Evolutionary conservation across 2,329 filamentous ascomycete genomes (phyloP), one percentile per base, ranked within the genome.

Genomic region (Xylaria sp.): DNA sequence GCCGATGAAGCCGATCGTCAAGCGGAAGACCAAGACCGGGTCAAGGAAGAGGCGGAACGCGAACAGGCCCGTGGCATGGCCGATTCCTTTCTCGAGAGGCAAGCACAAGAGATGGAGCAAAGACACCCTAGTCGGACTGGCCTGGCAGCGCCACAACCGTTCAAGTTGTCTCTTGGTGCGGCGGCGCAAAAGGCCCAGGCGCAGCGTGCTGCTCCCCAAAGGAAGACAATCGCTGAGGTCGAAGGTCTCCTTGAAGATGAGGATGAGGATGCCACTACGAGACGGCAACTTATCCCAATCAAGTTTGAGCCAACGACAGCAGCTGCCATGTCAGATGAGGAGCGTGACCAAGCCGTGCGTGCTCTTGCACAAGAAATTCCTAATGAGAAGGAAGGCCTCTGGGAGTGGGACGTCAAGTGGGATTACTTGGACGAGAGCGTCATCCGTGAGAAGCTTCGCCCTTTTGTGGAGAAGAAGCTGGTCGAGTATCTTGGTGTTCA

Each of bases 401-500:
- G 94, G 92, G 85, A 84, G n/a, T 98, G 93, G 92, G 81, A 90
- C 17, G 87, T 99, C 74, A 91, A 93, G 70, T 99, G 95, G 95
- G 90, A 96, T 53, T 92, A 88, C 77, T 84, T 99, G 74, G 91
- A 96, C 73, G 90, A 95, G 63, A 82, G 84, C 15, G 85, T 95
- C 41, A 87, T 98, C 62, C 85, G 87, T 63, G 91, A 96, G 66
- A 93, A 97, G 74, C 86, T 99, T 69, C 87, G 91, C 72, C 93
- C 94, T 29, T 99, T 97, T 79, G 92, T 98, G 58, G 93, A 97
- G 81, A 96, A 96, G 85, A 99, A 98, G 84, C 92, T 98, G 69
- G 90, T 99, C 63, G 95, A 99, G 77, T 96, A 95, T 71, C 85
- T 99, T 49, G 96, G 96, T 62, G 91, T 99, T 60, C 93, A 98